phyloP scores from a whole-genome alignment of 2,329 filamentous ascomycete species.

The Bertia moriformis region DNA sequence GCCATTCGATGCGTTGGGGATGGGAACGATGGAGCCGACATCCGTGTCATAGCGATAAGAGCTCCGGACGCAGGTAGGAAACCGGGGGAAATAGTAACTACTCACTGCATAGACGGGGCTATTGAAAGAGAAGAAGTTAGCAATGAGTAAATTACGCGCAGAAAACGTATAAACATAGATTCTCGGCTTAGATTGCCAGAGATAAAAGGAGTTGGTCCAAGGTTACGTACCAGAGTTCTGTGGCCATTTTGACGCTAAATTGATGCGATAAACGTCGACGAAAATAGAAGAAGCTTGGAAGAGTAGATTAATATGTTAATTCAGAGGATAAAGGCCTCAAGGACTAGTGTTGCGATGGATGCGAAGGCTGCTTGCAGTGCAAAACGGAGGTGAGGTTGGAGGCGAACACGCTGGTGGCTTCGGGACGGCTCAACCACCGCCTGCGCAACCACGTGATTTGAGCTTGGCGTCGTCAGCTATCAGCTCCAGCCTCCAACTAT shows the following conservation, averaged over 20 bases:
- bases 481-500: no score
- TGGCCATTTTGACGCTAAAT: conserved; percentile 1
- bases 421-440: neutral
- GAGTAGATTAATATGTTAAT: neutral
- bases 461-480: no score
- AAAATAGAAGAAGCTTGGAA: neutral
- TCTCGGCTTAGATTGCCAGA: neutral
- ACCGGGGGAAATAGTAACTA: conserved; percentile 3
- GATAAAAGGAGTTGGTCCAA: neutral
- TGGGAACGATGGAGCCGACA: neutral
- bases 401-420: neutral
- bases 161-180: no score
- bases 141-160: neutral
- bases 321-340: neutral
- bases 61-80: neutral
- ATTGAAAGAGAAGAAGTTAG: neutral
- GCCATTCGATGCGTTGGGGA: conserved; percentile 4
- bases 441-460: neutral
- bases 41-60: neutral
- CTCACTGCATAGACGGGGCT: conserved; percentile 29
- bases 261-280: no score
- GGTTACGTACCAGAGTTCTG: conserved; percentile 1
- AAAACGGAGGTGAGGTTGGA: neutral
- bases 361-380: neutral
- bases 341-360: neutral